phyloP scores from a whole-genome alignment of 495 filamentous ascomycete species.

The Xylaria cubensis region DNA sequence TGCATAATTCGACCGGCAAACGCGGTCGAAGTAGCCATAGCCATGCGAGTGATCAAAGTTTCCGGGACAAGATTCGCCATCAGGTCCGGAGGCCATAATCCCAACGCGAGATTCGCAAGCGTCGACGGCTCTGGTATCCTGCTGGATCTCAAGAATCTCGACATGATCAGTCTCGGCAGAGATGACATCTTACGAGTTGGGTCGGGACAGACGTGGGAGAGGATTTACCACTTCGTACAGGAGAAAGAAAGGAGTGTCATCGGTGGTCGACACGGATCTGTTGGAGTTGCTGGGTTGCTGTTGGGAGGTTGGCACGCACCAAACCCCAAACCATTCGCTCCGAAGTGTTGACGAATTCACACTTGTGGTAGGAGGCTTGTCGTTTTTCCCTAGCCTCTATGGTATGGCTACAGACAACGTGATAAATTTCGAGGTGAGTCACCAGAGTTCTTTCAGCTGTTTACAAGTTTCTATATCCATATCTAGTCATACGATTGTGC shows the following conservation, averaged over 20 bases:
- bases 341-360: neutral
- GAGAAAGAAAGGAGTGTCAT: neutral
- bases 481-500: neutral
- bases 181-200: neutral
- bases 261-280: neutral
- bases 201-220: neutral
- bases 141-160: neutral
- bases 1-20: neutral
- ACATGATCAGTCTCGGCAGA: neutral
- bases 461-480: neutral
- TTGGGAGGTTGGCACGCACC: neutral
- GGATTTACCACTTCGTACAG: neutral
- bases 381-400: neutral
- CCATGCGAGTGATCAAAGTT: neutral
- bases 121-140: neutral
- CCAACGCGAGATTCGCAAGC: neutral
- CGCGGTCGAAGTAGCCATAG: neutral
- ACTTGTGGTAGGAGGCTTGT: neutral
- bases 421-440: neutral
- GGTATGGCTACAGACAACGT: neutral
- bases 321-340: neutral
- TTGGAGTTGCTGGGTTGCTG: neutral
- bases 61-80: neutral
- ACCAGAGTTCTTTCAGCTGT: neutral
- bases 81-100: neutral